Evolutionary conservation across 2,329 filamentous ascomycete species (phyloP).

Genomic region (Sporothrix protearum): DNA sequence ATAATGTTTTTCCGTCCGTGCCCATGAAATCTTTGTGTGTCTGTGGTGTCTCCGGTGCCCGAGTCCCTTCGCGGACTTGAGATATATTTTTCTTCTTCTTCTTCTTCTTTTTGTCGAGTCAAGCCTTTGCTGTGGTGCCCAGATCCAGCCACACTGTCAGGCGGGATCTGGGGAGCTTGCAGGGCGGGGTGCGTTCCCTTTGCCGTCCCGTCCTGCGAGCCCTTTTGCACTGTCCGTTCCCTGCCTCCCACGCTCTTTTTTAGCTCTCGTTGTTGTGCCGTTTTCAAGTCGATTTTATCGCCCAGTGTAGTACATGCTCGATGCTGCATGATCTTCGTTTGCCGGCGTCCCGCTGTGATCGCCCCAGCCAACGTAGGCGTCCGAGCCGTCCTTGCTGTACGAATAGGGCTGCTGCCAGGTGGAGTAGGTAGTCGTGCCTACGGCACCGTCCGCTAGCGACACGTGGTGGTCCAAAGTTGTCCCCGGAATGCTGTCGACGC

Average conservation of each 20-base stretch:
- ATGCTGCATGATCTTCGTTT: constrained; percentile 31
- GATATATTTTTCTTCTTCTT: too few species aligned
- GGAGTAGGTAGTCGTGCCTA: constrained; percentile 40
- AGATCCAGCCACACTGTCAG: neutral
- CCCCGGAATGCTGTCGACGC: constrained; percentile 38
- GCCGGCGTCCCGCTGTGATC: constrained; percentile 31
- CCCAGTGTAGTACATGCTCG: constrained; percentile 37
- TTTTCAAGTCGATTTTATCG: constrained; percentile 27
- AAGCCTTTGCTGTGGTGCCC: neutral
- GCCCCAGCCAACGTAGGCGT: constrained; percentile 40
- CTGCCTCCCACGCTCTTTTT: neutral
- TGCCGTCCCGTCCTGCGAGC: constrained; percentile 1
- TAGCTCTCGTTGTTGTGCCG: neutral
- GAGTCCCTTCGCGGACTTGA: neutral
- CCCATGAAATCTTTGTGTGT: neutral
- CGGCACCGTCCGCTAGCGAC: constrained; percentile 41
- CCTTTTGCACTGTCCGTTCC: neutral
- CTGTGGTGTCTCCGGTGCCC: neutral
- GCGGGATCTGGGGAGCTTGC: neutral
- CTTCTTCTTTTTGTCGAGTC: neutral
- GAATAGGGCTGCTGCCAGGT: constrained; percentile 46
- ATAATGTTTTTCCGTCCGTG: neutral
- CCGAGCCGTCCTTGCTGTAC: constrained; percentile 38
- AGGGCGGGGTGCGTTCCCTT: neutral
- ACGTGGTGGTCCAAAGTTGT: constrained; percentile 37